A percentile compares a stretch with the other conserved stretches of the same genome.
These are phyloP conservation scores for Annulohypoxylon moriforme DNA, from an alignment of 495 filamentous ascomycete species.

Conservation along the genomic window DNA sequence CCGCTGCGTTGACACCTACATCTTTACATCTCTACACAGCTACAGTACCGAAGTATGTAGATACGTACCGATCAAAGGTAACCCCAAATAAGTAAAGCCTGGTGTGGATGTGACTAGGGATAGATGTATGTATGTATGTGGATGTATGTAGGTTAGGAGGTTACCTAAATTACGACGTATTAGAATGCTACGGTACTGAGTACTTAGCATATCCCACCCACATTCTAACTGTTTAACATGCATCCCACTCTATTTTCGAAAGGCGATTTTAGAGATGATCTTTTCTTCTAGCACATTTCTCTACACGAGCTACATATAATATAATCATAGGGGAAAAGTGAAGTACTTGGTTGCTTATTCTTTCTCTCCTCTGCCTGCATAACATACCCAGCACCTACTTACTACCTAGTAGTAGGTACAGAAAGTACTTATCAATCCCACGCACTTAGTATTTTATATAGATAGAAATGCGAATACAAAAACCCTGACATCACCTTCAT, in stretches of 20 bases:
- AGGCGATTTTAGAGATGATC: conserved; percentile 6
- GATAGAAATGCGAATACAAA: conserved; percentile 37
- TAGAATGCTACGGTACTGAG: conserved; percentile 9
- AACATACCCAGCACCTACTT: too few species aligned
- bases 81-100: background rate
- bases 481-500: conserved; percentile 44
- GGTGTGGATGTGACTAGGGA: background rate
- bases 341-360: background rate
- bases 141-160: conserved; percentile 7
- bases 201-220: background rate
- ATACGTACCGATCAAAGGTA: conserved; percentile 9
- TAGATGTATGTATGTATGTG: background rate
- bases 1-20: background rate
- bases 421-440: conserved; percentile 6
- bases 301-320: background rate
- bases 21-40: background rate
- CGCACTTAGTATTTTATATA: background rate
- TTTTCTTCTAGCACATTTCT: conserved; percentile 7
- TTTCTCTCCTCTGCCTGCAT: background rate
- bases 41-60: background rate
- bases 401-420: too few species aligned
- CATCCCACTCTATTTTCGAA: conserved; percentile 10
- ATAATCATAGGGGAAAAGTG: background rate
- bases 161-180: conserved; percentile 17
- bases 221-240: conserved; percentile 11